Percentiles rank a stretch among this genome's conserved stretches.
phyloP scores from a whole-genome alignment of 257 asterid genomes.

The Rauvolfia tetraphylla region DNA sequence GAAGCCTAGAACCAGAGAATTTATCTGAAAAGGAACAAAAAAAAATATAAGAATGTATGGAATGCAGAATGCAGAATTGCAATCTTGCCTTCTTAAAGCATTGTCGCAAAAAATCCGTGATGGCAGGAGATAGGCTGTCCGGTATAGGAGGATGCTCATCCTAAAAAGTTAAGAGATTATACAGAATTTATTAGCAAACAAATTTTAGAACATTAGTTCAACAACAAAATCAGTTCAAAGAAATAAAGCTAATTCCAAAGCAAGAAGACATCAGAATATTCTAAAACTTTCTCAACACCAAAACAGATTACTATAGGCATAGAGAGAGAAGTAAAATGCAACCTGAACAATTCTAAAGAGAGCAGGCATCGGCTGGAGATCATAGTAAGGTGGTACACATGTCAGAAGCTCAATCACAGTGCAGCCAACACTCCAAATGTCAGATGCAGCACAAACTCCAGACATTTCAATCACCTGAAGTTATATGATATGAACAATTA shows the following conservation, averaged over 20 bases:
- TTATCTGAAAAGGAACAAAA: slow-evolving; percentile 2
- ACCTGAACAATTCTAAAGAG: slow-evolving; percentile 98
- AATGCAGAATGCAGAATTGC: neutral
- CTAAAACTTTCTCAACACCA: neutral
- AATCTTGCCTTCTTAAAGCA: slow-evolving; percentile 42
- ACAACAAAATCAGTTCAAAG: neutral
- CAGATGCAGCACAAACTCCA: slow-evolving; percentile 99
- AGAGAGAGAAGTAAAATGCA: slow-evolving; percentile 17
- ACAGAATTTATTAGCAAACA: neutral
- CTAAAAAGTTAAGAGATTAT: slow-evolving; percentile 23
- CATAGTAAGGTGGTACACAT: slow-evolving; percentile 92
- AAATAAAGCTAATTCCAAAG: neutral
- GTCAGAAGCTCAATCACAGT: slow-evolving; percentile 98
- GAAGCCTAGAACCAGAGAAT: neutral
- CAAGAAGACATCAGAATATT: neutral
- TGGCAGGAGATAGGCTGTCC: slow-evolving; percentile 45
- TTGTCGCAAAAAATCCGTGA: slow-evolving; percentile 48
- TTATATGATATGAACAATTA: slow-evolving; percentile 8
- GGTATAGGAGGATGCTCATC: slow-evolving; percentile 55
- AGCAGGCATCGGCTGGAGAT: slow-evolving; percentile 99
- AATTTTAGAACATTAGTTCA: neutral
- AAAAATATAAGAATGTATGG: neutral
- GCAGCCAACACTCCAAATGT: slow-evolving; percentile 99
- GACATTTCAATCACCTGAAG: slow-evolving; percentile 98
- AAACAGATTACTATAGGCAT: slow-evolving; percentile 4